Percentiles rank a stretch among this genome's conserved stretches.
Evolutionary conservation across 768 basidiomycete genomes (phyloP).

Genomic region (Dioszegia hungarica): DNA sequence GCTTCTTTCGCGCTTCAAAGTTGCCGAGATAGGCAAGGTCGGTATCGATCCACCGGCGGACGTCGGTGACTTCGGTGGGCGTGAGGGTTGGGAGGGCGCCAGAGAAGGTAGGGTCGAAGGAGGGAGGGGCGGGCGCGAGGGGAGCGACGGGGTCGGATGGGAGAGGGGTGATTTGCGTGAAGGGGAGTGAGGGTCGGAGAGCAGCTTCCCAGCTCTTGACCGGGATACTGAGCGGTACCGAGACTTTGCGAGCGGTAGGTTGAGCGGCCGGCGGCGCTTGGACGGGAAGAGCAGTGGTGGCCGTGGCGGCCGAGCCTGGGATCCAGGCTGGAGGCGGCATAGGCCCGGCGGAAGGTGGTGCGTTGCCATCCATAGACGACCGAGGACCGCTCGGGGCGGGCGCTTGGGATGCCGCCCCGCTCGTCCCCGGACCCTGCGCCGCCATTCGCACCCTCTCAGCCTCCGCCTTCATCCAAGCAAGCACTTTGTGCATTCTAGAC

Average conservation of each 20-base stretch:
- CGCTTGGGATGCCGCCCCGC: no score
- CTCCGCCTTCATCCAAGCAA: no score
- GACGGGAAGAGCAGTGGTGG: neutral
- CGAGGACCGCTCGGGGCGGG: no score
- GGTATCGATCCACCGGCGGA: conserved; percentile 62
- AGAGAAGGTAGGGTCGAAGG: conserved; percentile 52
- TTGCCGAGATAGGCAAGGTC: conserved; percentile 54
- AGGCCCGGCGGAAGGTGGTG: neutral
- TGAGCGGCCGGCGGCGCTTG: neutral
- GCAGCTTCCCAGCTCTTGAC: conserved; percentile 39
- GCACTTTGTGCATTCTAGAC: conserved; percentile 32
- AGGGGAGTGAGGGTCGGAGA: conserved; percentile 54
- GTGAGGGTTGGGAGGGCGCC: conserved; percentile 54
- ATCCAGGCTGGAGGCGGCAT: conserved; percentile 33
- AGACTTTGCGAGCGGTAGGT: neutral
- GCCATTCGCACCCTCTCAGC: no score
- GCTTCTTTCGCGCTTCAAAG: conserved; percentile 53
- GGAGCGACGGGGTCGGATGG: conserved; percentile 28
- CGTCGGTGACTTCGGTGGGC: conserved; percentile 54
- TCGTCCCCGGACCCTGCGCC: no score
- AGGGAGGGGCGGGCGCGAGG: conserved; percentile 56
- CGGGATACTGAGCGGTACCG: conserved; percentile 14
- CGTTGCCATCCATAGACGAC: no score
- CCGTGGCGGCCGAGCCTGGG: conserved; percentile 1
- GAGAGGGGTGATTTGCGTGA: conserved; percentile 61